Conservation (phyloP, 1,284 basidiomycete species). For the Trichosporon sp. region DNA sequence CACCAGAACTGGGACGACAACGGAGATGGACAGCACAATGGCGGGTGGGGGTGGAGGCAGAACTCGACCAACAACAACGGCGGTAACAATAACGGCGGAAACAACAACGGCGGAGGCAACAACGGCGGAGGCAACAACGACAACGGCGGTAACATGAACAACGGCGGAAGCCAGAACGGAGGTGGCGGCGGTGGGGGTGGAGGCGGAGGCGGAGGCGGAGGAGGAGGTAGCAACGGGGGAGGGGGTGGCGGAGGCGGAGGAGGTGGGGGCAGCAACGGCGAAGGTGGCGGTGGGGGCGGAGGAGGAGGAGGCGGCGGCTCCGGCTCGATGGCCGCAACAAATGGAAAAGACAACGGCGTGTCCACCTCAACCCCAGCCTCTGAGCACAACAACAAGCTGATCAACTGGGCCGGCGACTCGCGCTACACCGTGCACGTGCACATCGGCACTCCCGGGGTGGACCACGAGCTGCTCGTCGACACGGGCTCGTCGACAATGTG, state of each 20-base stretch:
- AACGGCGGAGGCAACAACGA: not conserved
- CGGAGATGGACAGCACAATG: not conserved
- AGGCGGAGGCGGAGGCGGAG: not conserved
- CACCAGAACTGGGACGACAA: not conserved
- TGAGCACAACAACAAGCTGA: constrained; percentile 5
- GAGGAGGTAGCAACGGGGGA: not conserved
- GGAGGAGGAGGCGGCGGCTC: not conserved
- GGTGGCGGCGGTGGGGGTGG: not conserved
- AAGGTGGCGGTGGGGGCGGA: not conserved
- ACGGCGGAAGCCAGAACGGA: not conserved
- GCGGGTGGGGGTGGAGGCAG: constrained; percentile 1
- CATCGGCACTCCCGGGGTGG: constrained; percentile 2
- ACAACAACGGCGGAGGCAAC: not conserved
- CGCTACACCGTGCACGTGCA: constrained; percentile 9
- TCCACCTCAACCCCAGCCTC: not conserved
- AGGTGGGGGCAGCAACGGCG: not conserved
- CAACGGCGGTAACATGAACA: not conserved
- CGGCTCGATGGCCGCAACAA: not conserved
- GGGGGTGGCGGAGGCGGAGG: not conserved
- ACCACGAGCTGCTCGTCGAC: constrained; percentile 12
- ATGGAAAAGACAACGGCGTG: not conserved
- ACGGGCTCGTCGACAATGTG: constrained; percentile 12
- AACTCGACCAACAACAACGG: constrained; percentile 1
- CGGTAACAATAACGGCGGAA: too few relatives aligned
- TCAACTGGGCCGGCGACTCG: constrained; percentile 11